Percentiles rank a stretch among this genome's conserved stretches.
Conservation (phyloP, 2,329 filamentous ascomycete species). For the Akanthomyces dipterigenus region DNA sequence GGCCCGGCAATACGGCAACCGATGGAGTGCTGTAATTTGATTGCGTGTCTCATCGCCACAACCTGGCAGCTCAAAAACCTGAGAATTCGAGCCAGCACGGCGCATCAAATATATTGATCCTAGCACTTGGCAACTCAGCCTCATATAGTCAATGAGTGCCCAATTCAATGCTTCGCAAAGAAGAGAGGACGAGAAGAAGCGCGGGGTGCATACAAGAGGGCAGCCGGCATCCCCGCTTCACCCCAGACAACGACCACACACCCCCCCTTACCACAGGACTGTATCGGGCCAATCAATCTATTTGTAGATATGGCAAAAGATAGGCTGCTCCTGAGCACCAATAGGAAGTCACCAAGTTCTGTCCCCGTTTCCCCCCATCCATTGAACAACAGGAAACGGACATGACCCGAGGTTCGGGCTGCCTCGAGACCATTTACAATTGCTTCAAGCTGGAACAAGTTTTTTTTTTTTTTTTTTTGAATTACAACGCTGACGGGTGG, state of each 20-base stretch:
- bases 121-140: too few species aligned
- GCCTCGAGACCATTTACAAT: neutral
- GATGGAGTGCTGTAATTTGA: neutral
- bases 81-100: neutral
- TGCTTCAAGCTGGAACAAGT: neutral
- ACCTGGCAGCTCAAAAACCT: too few species aligned
- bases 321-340: neutral
- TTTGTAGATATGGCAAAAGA: conserved; percentile 5
- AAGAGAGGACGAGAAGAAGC: neutral
- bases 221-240: neutral
- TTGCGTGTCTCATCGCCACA: neutral
- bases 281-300: conserved; percentile 11
- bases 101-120: neutral
- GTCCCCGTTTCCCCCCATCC: too few species aligned
- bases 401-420: neutral
- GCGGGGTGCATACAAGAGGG: neutral
- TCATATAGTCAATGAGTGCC: too few species aligned
- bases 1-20: neutral
- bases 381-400: neutral
- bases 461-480: too few species aligned
- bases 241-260: neutral
- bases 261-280: neutral
- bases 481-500: neutral
- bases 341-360: neutral
- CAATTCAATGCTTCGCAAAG: neutral